These are phyloP conservation scores for Combretum micranthum DNA, from an alignment of 345 rosid species.

Conservation along the genomic window DNA sequence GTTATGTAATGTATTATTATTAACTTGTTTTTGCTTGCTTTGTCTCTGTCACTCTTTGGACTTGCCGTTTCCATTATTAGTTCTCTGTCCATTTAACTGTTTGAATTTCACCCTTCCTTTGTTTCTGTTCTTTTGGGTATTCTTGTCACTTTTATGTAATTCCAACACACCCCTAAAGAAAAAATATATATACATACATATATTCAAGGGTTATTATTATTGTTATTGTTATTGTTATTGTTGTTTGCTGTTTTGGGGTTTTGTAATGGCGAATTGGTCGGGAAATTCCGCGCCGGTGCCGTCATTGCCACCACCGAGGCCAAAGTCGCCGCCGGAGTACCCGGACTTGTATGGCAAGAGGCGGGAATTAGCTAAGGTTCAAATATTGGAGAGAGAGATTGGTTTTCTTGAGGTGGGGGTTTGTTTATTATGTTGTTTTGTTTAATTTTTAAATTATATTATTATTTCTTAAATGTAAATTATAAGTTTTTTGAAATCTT, in stretches of 20 bases:
- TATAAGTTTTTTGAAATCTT: no score
- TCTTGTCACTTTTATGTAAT: no score
- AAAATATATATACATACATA: no score
- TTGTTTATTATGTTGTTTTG: conserved; percentile 4
- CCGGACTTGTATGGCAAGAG: conserved; percentile 95
- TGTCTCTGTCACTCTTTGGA: not conserved
- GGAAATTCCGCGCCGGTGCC: conserved; percentile 24
- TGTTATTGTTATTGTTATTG: no score
- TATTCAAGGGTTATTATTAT: no score
- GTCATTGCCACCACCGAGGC: conserved; percentile 61
- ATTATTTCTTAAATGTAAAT: no score
- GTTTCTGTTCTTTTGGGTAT: no score
- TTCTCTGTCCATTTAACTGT: no score
- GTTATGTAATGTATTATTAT: not conserved
- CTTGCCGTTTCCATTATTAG: not conserved
- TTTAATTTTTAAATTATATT: not conserved
- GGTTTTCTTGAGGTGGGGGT: conserved; percentile 86
- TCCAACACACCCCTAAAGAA: no score
- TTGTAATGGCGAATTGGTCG: conserved; percentile 37
- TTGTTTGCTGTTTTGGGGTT: conserved; percentile 6
- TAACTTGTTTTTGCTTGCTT: not conserved
- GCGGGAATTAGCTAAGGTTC: conserved; percentile 72
- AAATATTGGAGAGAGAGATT: conserved; percentile 85
- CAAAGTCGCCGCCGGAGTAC: conserved; percentile 87
- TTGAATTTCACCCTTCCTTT: no score